A percentile compares a stretch with the other conserved stretches of the same genome.
Evolutionary conservation across 345 rosid species (phyloP).

Genomic region (Citrus hindsii): DNA sequence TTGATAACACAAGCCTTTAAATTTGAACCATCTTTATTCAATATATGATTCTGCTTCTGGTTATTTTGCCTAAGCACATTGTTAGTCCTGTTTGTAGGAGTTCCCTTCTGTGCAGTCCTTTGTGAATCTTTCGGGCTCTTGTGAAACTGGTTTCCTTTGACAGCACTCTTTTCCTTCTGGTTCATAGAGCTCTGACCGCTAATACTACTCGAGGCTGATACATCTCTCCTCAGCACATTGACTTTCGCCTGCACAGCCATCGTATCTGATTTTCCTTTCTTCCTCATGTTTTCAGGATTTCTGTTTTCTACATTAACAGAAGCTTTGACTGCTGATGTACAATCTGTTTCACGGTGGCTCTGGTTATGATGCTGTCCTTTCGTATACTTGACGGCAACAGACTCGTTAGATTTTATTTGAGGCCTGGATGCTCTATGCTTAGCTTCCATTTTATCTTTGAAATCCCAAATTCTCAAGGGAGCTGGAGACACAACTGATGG

Average conservation of each 20-base stretch:
- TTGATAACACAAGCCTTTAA: slow-evolving; percentile 33
- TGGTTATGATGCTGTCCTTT: slow-evolving; percentile 39
- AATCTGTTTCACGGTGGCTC: slow-evolving; percentile 25
- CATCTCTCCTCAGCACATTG: slow-evolving; percentile 41
- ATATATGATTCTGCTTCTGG: slow-evolving; percentile 64
- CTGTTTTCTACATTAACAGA: slow-evolving; percentile 22
- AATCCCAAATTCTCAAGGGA: slow-evolving; percentile 69
- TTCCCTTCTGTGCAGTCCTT: slow-evolving; percentile 37
- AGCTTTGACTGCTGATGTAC: slow-evolving; percentile 19
- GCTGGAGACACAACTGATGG: slow-evolving; percentile 46
- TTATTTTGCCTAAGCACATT: slow-evolving; percentile 56
- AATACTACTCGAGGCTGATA: slow-evolving; percentile 20
- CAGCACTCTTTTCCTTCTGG: slow-evolving; percentile 48
- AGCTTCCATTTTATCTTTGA: slow-evolving; percentile 77
- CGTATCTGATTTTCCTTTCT: slow-evolving; percentile 42
- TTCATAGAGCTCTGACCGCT: slow-evolving; percentile 28
- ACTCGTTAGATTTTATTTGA: slow-evolving; percentile 29
- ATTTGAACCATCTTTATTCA: slow-evolving; percentile 30
- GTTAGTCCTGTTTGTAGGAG: slow-evolving; percentile 20
- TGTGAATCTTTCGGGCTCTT: slow-evolving; percentile 34
- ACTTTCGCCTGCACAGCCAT: slow-evolving; percentile 42
- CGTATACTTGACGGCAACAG: slow-evolving; percentile 15
- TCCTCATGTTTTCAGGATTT: slow-evolving; percentile 32
- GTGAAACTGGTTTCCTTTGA: slow-evolving; percentile 27
- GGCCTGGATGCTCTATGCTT: slow-evolving; percentile 43